Evolutionary conservation across 2,329 filamentous ascomycete genomes (phyloP).

Genomic region (Rhinocladiella similis): DNA sequence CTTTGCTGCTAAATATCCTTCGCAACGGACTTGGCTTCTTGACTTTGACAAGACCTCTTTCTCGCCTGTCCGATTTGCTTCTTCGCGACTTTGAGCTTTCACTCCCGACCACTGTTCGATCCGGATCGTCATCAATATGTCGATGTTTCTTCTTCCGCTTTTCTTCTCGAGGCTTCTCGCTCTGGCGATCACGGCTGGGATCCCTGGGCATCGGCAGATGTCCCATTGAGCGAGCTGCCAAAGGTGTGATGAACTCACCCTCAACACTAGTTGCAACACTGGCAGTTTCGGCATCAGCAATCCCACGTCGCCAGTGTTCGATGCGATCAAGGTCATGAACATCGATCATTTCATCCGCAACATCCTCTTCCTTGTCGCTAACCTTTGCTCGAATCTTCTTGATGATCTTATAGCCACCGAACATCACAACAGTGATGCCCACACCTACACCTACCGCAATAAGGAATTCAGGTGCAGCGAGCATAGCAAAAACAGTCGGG

Average conservation of each 20-base stretch:
- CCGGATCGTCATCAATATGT: slow-evolving; percentile 19
- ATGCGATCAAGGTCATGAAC: slow-evolving; percentile 52
- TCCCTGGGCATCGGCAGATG: slow-evolving; percentile 33
- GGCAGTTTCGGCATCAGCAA: slow-evolving; percentile 53
- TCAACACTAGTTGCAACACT: slow-evolving; percentile 59
- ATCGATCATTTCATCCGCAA: slow-evolving; percentile 59
- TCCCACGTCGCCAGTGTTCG: slow-evolving; percentile 64
- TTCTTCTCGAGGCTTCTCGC: slow-evolving; percentile 35
- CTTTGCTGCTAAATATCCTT: slow-evolving; percentile 26
- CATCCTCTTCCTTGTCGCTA: slow-evolving; percentile 33
- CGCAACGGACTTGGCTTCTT: slow-evolving; percentile 40
- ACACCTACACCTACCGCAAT: slow-evolving; percentile 87
- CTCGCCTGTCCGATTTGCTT: slow-evolving; percentile 18
- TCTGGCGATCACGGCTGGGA: slow-evolving; percentile 26
- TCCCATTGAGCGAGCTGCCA: slow-evolving; percentile 51
- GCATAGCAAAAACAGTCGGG: slow-evolving; percentile 80
- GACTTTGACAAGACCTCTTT: slow-evolving; percentile 27
- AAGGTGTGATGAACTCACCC: slow-evolving; percentile 65
- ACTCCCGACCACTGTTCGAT: slow-evolving; percentile 21
- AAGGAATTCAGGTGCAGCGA: slow-evolving; percentile 89
- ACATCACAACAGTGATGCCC: slow-evolving; percentile 91
- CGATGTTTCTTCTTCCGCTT: slow-evolving; percentile 23
- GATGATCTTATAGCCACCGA: slow-evolving; percentile 96
- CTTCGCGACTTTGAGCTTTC: slow-evolving; percentile 18
- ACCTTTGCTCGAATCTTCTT: slow-evolving; percentile 66